Base-by-base conservation (phyloP, 1,284 basidiomycete genomes). In the Bondarzewia mesenterica region DNA sequence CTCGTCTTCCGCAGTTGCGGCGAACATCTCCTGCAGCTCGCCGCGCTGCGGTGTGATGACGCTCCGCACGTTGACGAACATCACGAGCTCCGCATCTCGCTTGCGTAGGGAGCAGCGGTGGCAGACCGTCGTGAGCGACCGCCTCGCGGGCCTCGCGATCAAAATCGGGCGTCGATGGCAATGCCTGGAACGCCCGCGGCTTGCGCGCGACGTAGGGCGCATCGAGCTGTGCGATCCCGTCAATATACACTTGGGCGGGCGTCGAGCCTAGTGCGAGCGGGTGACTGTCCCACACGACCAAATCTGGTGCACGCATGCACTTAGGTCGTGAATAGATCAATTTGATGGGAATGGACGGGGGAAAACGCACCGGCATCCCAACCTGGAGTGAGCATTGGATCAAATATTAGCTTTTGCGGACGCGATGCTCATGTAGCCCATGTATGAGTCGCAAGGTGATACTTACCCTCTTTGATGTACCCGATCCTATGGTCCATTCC, bases 251-350 rank as follows among this genome's bases (percentile, higher is more conserved):
- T 59, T 86, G 82, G 29, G 67, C 77, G 59, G 78, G 92, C 58
- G 77, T 88, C 58, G 71, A 77, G 7, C 84, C 83, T 3, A 93
- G 71, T 0, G 80, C 69, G 25, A 94, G 74, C 0, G 91, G 91
- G 64, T 92, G 90, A 20, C 80, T 84, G 57, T 93, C 89, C 91
- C 92, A 94, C 4, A 94, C 72, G 14, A 93, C 89, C n/a, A 94
- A 56, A 63, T 93, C 87, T 80, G 50, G 14, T 36, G 38, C 18
- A 29, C 37, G 6, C 29, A 23, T 41, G 42, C 46, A 22, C 20
- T 27, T 29, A 25, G 44, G 22, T 12, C 40, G 16, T 12, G 38
- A 12, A 25, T 40, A 45, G 16, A 7, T 20, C 6, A 7, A 22
- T 40, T 40, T 10, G 10, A 22, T 5, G 38, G 12, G 38, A 10